Evolutionary conservation across 805 yeast species (phyloP).

Genomic region (Blastobotrys muscicola): DNA sequence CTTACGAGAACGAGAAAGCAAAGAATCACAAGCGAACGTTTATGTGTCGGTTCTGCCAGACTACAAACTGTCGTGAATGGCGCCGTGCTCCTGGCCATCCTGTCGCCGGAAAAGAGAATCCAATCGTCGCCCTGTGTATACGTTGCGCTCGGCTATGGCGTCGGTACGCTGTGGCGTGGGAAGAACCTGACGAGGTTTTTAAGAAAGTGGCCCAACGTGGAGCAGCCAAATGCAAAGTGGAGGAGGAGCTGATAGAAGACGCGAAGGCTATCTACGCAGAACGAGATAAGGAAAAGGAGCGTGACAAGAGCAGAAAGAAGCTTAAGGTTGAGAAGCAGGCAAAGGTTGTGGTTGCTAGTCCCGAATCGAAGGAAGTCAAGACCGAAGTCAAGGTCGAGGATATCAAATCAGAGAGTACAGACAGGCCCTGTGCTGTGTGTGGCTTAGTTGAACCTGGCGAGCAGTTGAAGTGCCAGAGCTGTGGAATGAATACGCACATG

Average conservation of each 20-base stretch:
- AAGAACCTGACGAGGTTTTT: constrained; percentile 58
- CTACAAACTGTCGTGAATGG: constrained; percentile 53
- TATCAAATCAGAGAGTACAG: constrained; percentile 9
- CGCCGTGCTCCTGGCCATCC: constrained; percentile 57
- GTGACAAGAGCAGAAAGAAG: constrained; percentile 8
- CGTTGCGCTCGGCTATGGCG: constrained; percentile 91
- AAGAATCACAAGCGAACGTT: constrained; percentile 33
- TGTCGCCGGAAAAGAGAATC: constrained; percentile 28
- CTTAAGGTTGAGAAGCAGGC: constrained; percentile 10
- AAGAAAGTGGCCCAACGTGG: constrained; percentile 41
- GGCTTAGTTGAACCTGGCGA: constrained; percentile 32
- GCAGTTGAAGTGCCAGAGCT: constrained; percentile 47
- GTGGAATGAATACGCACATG: constrained; percentile 64
- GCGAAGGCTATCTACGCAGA: constrained; percentile 23
- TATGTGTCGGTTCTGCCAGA: constrained; percentile 64
- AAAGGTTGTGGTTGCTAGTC: not conserved
- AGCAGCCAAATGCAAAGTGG: constrained; percentile 47
- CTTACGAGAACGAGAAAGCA: constrained; percentile 51
- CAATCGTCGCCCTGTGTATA: constrained; percentile 57
- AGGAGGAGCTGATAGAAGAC: constrained; percentile 54
- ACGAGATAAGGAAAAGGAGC: constrained; percentile 19
- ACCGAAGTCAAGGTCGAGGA: constrained; percentile 10
- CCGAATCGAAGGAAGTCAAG: constrained; percentile 5
- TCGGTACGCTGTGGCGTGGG: constrained; percentile 82
- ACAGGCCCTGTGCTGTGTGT: constrained; percentile 51